A percentile compares a stretch with the other conserved stretches of the same genome.
phyloP scores from a whole-genome alignment of 805 yeast genomes.

The Komagataella pseudopastoris region DNA sequence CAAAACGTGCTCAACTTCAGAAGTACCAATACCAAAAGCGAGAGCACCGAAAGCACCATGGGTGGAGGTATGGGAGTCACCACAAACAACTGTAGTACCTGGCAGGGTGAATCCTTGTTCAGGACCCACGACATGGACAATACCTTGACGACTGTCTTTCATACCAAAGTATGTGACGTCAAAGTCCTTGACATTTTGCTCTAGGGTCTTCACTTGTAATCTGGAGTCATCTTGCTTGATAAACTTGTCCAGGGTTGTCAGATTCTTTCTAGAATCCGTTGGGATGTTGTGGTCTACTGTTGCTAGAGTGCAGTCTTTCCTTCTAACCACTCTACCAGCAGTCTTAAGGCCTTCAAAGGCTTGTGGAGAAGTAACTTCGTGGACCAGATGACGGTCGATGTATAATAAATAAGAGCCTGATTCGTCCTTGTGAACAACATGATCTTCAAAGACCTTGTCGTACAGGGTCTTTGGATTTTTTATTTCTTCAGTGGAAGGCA shows the following conservation, averaged over 20 bases:
- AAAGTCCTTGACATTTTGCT: constrained; percentile 82
- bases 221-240: constrained; percentile 87
- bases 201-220: constrained; percentile 84
- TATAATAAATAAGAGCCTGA: constrained; percentile 78
- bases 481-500: neutral
- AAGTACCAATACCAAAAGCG: constrained; percentile 98
- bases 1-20: constrained; percentile 96
- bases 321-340: constrained; percentile 82
- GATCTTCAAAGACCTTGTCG: constrained; percentile 94
- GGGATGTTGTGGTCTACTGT: constrained; percentile 98
- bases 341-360: constrained; percentile 91
- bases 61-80: constrained; percentile 97
- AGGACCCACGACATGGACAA: constrained; percentile 97
- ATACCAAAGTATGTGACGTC: constrained; percentile 89
- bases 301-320: constrained; percentile 86
- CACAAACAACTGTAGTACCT: constrained; percentile 98
- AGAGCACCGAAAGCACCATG: constrained; percentile 98
- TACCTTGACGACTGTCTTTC: constrained; percentile 92
- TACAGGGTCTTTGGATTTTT: constrained; percentile 63
- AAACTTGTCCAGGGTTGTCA: constrained; percentile 62
- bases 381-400: constrained; percentile 95
- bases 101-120: constrained; percentile 98
- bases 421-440: constrained; percentile 80
- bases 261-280: constrained; percentile 71
- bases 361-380: constrained; percentile 98